These are phyloP conservation scores for Colletotrichum sp. DNA, from an alignment of 2,329 filamentous ascomycete species.

Conservation along the genomic window DNA sequence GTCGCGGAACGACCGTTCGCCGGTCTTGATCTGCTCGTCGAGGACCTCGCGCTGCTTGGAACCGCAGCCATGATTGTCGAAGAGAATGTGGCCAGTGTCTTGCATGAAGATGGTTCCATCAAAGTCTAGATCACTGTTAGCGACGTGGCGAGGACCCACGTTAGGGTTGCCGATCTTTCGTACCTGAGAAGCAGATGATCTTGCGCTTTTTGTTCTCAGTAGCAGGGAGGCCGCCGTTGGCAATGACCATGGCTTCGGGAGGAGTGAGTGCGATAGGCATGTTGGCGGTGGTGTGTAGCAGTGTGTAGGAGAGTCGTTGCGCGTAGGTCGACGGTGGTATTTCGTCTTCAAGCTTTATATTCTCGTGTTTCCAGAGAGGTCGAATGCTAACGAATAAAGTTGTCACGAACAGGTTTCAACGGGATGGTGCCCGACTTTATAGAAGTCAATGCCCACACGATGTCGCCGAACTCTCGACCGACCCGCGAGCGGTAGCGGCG, in stretches of 20 bases:
- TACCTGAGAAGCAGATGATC: constrained; percentile 64
- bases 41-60: constrained; percentile 57
- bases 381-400: not conserved
- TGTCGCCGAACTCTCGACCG: constrained; percentile 5
- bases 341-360: not conserved
- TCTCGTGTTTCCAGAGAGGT: not conserved
- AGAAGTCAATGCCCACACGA: constrained; percentile 16
- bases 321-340: not conserved
- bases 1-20: constrained; percentile 70
- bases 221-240: constrained; percentile 13
- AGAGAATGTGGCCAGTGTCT: constrained; percentile 72
- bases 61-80: constrained; percentile 69
- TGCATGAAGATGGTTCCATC: constrained; percentile 76
- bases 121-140: constrained; percentile 55
- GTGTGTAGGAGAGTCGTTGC: not conserved
- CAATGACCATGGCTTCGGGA: constrained; percentile 31
- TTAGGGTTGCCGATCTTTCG: constrained; percentile 11
- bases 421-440: constrained; percentile 11
- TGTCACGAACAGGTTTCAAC: constrained; percentile 13
- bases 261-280: constrained; percentile 44
- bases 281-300: constrained; percentile 20
- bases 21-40: constrained; percentile 67
- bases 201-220: constrained; percentile 52
- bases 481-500: constrained; percentile 9
- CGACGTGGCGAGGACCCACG: not conserved